A percentile compares a stretch with the other conserved stretches of the same genome.
Evolutionary conservation across 2,329 filamentous ascomycete genomes (phyloP).

Genomic region (Nemania bipapillata): DNA sequence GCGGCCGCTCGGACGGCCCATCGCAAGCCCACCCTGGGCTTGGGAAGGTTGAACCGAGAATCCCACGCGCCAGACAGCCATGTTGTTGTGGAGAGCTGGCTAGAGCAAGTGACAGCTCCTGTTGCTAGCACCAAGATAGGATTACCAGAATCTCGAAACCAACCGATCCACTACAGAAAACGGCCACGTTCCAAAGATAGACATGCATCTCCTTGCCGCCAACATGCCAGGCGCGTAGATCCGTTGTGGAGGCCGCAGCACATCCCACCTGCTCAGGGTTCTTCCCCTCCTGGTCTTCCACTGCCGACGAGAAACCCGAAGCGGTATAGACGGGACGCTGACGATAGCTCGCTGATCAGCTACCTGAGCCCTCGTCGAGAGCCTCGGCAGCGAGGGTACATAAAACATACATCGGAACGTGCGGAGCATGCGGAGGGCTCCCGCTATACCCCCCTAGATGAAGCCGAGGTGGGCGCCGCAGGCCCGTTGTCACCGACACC

Average conservation of each 20-base stretch:
- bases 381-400: conserved; percentile 23
- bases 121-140: conserved; percentile 28
- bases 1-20: conserved; percentile 24
- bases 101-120: conserved; percentile 40
- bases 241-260: conserved; percentile 44
- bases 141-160: conserved; percentile 36
- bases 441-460: conserved; percentile 21
- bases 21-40: conserved; percentile 25
- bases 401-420: conserved; percentile 15
- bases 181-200: conserved; percentile 20
- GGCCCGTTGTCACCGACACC: conserved; percentile 40
- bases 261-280: conserved; percentile 36
- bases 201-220: conserved; percentile 8
- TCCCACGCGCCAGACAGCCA: conserved; percentile 38
- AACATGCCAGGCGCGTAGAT: conserved; percentile 36
- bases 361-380: conserved; percentile 36
- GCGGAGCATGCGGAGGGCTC: conserved; percentile 31
- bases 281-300: conserved; percentile 30
- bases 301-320: conserved; percentile 33
- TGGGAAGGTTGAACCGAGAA: conserved; percentile 41
- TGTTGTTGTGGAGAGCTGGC: conserved; percentile 47
- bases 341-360: conserved; percentile 48
- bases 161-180: conserved; percentile 23
- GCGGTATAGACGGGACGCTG: conserved; percentile 37
- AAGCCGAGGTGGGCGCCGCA: conserved; percentile 25